Percentiles rank a stretch among this genome's conserved stretches.
These are phyloP conservation scores for Clarireedia sp. DNA, from an alignment of 2,329 filamentous ascomycete species.

Conservation along the genomic window DNA sequence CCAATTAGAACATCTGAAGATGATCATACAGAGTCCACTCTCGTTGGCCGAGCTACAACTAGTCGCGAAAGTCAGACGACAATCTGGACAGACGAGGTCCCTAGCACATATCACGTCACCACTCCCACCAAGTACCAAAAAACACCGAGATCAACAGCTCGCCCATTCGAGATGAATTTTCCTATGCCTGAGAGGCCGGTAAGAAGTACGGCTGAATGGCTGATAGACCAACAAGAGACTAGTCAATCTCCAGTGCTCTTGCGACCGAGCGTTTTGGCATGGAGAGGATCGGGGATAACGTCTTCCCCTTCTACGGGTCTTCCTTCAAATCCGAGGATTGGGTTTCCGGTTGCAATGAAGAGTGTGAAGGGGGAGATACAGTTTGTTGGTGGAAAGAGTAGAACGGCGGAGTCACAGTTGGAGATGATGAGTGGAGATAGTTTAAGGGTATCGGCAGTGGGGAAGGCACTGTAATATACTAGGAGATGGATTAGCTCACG, in stretches of 20 bases:
- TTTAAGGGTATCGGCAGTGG: not conserved
- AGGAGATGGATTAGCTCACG: no score
- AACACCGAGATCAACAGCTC: not conserved
- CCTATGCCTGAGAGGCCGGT: slow-evolving; percentile 10
- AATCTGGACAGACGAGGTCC: slow-evolving; percentile 25
- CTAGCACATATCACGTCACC: slow-evolving; percentile 1
- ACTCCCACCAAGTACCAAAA: slow-evolving; percentile 5
- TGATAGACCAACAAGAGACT: slow-evolving; percentile 6
- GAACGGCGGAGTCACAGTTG: not conserved
- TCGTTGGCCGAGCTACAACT: not conserved
- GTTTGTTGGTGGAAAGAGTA: not conserved
- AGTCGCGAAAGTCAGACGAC: slow-evolving; percentile 19
- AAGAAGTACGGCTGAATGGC: slow-evolving; percentile 17
- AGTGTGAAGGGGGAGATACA: not conserved
- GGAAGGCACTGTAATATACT: no score
- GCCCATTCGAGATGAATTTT: slow-evolving; percentile 10
- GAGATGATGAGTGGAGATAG: not conserved
- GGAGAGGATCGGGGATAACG: not conserved
- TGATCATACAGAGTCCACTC: not conserved
- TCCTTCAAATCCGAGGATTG: slow-evolving; percentile 11
- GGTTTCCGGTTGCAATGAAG: not conserved
- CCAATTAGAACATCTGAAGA: not conserved
- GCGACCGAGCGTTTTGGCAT: not conserved
- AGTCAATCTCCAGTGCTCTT: not conserved
- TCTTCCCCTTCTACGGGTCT: not conserved